Conservation (phyloP, 2,329 filamentous ascomycete species). For the Nothophoma quercina region DNA sequence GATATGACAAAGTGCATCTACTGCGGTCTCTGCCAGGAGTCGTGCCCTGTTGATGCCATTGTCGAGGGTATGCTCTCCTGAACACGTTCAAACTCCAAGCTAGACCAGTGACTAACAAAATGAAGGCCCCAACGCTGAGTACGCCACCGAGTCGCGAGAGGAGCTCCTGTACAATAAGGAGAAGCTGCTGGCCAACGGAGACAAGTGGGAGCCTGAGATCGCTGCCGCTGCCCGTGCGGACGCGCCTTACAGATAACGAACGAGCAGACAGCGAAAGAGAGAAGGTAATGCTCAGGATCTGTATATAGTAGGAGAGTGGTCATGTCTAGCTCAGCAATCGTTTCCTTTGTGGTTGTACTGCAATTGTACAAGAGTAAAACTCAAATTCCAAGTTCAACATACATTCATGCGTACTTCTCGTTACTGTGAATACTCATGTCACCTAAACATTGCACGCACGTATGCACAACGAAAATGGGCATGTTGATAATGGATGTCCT, state of each 20-base stretch:
- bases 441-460: too few relatives aligned
- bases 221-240: conserved; percentile 92
- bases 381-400: conserved; percentile 14
- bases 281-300: conserved; percentile 23
- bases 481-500: too few relatives aligned
- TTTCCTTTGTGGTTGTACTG: conserved; percentile 34
- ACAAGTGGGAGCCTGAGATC: conserved; percentile 92
- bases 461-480: too few relatives aligned
- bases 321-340: conserved; percentile 26
- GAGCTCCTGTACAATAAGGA: conserved; percentile 98
- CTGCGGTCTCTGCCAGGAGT: conserved; percentile 99
- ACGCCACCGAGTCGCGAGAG: conserved; percentile 81
- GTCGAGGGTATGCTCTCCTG: conserved; percentile 68
- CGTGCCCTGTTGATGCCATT: conserved; percentile 96
- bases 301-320: conserved; percentile 43
- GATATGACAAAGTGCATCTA: conserved; percentile 99
- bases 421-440: too few relatives aligned
- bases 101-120: conserved; percentile 21
- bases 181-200: conserved; percentile 79
- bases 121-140: conserved; percentile 73
- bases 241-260: conserved; percentile 69
- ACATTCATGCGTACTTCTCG: too few relatives aligned
- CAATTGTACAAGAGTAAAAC: conserved; percentile 25
- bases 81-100: neutral
- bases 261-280: conserved; percentile 38